Evolutionary conservation across 345 rosid genomes (phyloP), one percentile per base, ranked within the genome.

Genomic region (Brassica carinata): DNA sequence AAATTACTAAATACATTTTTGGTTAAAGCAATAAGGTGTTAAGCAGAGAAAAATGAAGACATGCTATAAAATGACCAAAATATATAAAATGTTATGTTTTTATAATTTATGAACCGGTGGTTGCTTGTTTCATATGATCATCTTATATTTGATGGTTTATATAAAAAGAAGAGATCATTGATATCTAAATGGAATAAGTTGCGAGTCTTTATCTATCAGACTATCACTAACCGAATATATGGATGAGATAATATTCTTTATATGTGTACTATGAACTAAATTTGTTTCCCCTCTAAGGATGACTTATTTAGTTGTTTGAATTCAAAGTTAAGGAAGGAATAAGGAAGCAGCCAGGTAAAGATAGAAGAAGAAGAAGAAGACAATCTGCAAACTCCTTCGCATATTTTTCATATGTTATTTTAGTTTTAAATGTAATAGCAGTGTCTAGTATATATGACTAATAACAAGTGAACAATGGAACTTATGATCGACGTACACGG

Each of bases 141-240:
- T 61, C 64, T 74, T 74, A 80, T 43, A 55, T 14, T 64, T 69
- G 66, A 69, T 80, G 75, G 83, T 27, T 45, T 80, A 80, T 7
- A 69, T 13, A 27, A n/a, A 74, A 63, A 74, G 33, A 63, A 69
- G 55, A 68, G 34, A 80, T 80, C 23, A 27, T 26, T 62, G 65
- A 74, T 69, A 74, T 69, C 71, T 36, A 75, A 69, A 69, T 69
- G 83, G 79, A 80, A 74, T 74, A 80, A 6, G 19, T 23, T 53
- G 71, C 2, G 71, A 74, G 71, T 74, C 75, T 74, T 53, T 45
- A 10, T 73, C 72, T 58, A 75, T 64, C 23, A 33, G 14, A 65
- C 69, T 65, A 65, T 64, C 62, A 79, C 72, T 75, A 45, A 63
- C 71, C 64, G 58, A 36, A 64, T 70, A 64, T 69, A 38, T 80